Evolutionary conservation across 1,284 basidiomycete genomes (phyloP), one percentile per base, ranked within the genome.

Genomic region (Violaceomyces palustris): DNA sequence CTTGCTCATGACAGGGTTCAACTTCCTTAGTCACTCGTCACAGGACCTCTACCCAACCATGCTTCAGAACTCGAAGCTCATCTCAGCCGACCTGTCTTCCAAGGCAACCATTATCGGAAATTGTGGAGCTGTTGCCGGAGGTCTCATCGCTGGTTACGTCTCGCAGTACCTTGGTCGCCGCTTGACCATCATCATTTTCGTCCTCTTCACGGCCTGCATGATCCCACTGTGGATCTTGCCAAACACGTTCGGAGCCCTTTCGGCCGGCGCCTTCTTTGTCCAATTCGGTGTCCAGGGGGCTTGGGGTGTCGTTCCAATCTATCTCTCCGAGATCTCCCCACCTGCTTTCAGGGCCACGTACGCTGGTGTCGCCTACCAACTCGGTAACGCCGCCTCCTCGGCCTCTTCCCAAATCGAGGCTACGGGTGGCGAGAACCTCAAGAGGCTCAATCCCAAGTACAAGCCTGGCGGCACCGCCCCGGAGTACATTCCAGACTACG

Each of bases 281-380:
- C 69, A 71, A 19, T 60, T 69, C 22, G 64, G 67, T 33, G 69
- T 76, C 0, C 75, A 76, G 44, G 76, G 78, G 24, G 77, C 78
- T 2, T 79, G 78, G 74, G 70, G 70, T 39, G 63, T 85, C 77
- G 84, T 88, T 58, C 87, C 87, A 2, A 87, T 90, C 64, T 84
- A 86, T 72, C 78, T 94, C n/a, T 81, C 84, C 3, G 93, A 97
- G 75, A 83, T 92, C 75, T 85, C 87, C 0, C 89, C 91, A 0
- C 84, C 90, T 0, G 89, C 88, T 0, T 97, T 94, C 81, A 81
- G 92, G 42, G 88, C 90, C 7, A 87, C 88, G 0, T 96, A 93
- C 79, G 85, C 86, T 17, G 92, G 92, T 57, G 81, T 93, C 0
- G 84, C 87, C 0, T 97, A 93, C 76, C 91, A 94, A 46, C 57